Percentiles rank a stretch among this genome's conserved stretches.
Evolutionary conservation across 192 early-diverging fungal genomes (phyloP).

Genomic region (Coemansia sp.): DNA sequence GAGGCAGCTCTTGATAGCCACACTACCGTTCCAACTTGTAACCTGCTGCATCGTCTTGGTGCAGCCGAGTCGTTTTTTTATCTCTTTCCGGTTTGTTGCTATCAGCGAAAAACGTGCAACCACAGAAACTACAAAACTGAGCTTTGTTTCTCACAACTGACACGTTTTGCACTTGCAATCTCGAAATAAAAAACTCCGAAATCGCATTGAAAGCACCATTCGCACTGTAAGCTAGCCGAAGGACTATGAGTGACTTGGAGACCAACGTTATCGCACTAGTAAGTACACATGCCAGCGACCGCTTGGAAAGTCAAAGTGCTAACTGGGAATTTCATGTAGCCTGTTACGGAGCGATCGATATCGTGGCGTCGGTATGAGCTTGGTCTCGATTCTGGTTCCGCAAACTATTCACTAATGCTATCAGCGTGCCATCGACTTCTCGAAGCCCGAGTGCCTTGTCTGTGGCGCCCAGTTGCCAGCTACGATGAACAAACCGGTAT

Average conservation of each 20-base stretch:
- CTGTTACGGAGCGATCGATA: slow-evolving; percentile 29
- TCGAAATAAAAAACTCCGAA: too few species aligned
- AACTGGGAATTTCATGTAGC: slow-evolving; percentile 4
- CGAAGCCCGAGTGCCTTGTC: slow-evolving; percentile 38
- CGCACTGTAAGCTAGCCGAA: too few species aligned
- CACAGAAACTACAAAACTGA: too few species aligned
- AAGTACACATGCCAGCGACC: slow-evolving; percentile 14
- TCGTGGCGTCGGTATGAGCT: slow-evolving; percentile 40
- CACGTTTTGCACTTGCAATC: too few species aligned
- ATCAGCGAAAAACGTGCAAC: too few species aligned
- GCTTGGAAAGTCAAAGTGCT: background rate
- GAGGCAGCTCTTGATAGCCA: too few species aligned
- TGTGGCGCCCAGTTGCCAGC: slow-evolving; percentile 27
- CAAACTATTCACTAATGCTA: slow-evolving; percentile 14
- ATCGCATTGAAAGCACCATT: too few species aligned
- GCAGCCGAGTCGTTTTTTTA: too few species aligned
- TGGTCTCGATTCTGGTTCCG: slow-evolving; percentile 6
- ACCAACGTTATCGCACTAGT: slow-evolving; percentile 52
- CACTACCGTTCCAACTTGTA: too few species aligned
- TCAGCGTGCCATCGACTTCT: slow-evolving; percentile 32
- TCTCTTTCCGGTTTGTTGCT: too few species aligned
- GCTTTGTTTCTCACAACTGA: too few species aligned
- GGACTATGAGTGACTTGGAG: slow-evolving; percentile 38
- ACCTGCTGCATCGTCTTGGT: too few species aligned
- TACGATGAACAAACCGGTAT: slow-evolving; percentile 6